phyloP scores from a whole-genome alignment of 176 grass and related monocot species.

The Oryza officinalis region DNA sequence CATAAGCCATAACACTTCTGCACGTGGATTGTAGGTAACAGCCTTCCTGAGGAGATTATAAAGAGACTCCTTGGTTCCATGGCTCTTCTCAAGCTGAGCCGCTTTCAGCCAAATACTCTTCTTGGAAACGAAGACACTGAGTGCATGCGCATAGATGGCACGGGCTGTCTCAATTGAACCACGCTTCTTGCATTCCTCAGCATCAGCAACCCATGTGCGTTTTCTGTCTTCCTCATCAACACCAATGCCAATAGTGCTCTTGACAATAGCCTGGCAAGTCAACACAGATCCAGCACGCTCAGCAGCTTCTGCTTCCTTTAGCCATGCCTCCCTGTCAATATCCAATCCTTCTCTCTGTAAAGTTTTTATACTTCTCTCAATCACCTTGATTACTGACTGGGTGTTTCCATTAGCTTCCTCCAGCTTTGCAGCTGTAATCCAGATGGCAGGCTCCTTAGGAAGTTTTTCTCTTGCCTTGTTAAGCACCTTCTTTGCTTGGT shows the following conservation, averaged over 20 bases:
- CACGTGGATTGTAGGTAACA: conserved; percentile 81
- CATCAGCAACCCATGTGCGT: conserved; percentile 96
- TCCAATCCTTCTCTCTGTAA: conserved; percentile 84
- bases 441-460: conserved; percentile 83
- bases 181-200: conserved; percentile 93
- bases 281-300: conserved; percentile 82
- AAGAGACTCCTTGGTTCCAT: conserved; percentile 83
- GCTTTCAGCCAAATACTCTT: conserved; percentile 96
- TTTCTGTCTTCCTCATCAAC: conserved; percentile 93
- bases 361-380: conserved; percentile 81
- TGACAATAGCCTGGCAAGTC: conserved; percentile 91
- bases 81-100: conserved; percentile 94
- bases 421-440: conserved; percentile 94
- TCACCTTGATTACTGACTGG: conserved; percentile 74
- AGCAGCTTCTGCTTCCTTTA: conserved; percentile 88
- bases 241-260: conserved; percentile 79
- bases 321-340: conserved; percentile 87
- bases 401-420: conserved; percentile 88
- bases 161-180: conserved; percentile 93
- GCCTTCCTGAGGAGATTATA: conserved; percentile 85
- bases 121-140: conserved; percentile 77
- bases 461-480: conserved; percentile 89
- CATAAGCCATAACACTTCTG: conserved; percentile 96
- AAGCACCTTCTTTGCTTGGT: conserved; percentile 89
- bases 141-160: conserved; percentile 87